These are phyloP conservation scores for Kernera saxatilis DNA, from an alignment of 345 rosid genomes.

Conservation along the genomic window DNA sequence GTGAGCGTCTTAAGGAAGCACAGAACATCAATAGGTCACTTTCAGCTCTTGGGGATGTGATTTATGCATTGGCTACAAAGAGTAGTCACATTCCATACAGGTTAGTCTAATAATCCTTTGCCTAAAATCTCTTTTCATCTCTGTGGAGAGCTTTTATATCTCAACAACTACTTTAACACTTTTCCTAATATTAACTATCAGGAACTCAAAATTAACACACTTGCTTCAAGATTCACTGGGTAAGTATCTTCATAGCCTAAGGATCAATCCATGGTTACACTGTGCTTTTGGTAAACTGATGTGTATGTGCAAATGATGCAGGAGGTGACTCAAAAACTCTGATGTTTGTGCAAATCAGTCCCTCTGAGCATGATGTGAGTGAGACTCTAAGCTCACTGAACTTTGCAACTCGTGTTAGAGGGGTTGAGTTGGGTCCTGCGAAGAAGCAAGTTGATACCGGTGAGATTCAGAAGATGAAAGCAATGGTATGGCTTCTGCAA, in stretches of 20 bases:
- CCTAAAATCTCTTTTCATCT: background rate
- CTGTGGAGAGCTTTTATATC: background rate
- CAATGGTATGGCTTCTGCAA: conserved; percentile 43
- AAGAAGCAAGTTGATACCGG: conserved; percentile 70
- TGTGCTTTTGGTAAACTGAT: conserved; percentile 4
- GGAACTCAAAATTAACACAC: conserved; percentile 97
- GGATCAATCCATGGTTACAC: background rate
- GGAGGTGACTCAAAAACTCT: conserved; percentile 93
- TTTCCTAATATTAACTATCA: conserved; percentile 30
- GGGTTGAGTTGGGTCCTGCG: conserved; percentile 79
- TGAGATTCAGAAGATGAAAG: conserved; percentile 79
- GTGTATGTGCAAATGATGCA: conserved; percentile 27
- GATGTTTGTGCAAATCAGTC: conserved; percentile 96
- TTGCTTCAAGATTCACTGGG: conserved; percentile 94
- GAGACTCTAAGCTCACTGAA: conserved; percentile 85
- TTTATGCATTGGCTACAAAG: conserved; percentile 81
- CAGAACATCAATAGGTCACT: conserved; percentile 90
- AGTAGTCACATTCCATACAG: conserved; percentile 91
- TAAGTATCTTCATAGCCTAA: conserved; percentile 26
- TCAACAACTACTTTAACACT: conserved; percentile 11
- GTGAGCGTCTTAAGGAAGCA: conserved; percentile 94
- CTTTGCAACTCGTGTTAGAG: conserved; percentile 90
- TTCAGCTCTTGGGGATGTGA: conserved; percentile 95
- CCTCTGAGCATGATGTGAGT: conserved; percentile 76
- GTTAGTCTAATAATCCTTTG: conserved; percentile 18